These are phyloP conservation scores for Eryngium alpinum DNA, from an alignment of 140 eudicot genomes.

Conservation along the genomic window DNA sequence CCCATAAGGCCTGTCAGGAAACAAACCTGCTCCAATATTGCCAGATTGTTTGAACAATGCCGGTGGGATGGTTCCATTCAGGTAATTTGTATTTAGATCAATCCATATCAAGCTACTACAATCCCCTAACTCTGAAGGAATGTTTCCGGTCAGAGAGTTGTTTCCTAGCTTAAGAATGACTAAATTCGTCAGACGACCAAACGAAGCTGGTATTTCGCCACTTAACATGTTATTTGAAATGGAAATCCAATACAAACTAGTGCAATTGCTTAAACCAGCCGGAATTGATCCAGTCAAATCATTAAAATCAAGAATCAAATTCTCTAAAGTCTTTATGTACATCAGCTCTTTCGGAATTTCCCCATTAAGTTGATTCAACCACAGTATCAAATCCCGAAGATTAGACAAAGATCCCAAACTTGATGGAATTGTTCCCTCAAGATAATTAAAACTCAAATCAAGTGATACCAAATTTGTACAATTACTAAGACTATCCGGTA, in stretches of 20 bases:
- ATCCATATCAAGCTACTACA: slow-evolving; percentile 83
- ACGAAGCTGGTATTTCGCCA: slow-evolving; percentile 43
- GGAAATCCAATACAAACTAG: slow-evolving; percentile 56
- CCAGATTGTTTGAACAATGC: slow-evolving; percentile 10
- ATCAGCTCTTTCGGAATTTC: slow-evolving; percentile 79
- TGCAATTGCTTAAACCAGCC: slow-evolving; percentile 43
- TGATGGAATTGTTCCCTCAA: slow-evolving; percentile 58
- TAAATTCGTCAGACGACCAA: slow-evolving; percentile 57
- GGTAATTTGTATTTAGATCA: slow-evolving; percentile 10
- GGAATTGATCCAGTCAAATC: slow-evolving; percentile 46
- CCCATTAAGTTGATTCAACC: slow-evolving; percentile 71
- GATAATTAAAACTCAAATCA: slow-evolving; percentile 76
- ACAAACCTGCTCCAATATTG: slow-evolving; percentile 4
- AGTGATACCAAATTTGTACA: slow-evolving; percentile 70
- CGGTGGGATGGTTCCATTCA: not conserved
- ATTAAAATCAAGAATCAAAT: slow-evolving; percentile 65
- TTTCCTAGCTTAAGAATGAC: slow-evolving; percentile 86
- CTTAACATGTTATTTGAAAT: slow-evolving; percentile 40
- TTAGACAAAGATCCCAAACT: slow-evolving; percentile 58
- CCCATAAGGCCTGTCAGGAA: slow-evolving; percentile 1
- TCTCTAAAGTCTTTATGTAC: slow-evolving; percentile 44
- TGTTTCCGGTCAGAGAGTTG: slow-evolving; percentile 64
- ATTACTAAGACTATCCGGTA: slow-evolving; percentile 55
- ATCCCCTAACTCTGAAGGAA: slow-evolving; percentile 80
- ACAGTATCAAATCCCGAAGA: slow-evolving; percentile 62